phyloP scores from a whole-genome alignment of 2,329 filamentous ascomycete species.

The Nothophoma quercina region DNA sequence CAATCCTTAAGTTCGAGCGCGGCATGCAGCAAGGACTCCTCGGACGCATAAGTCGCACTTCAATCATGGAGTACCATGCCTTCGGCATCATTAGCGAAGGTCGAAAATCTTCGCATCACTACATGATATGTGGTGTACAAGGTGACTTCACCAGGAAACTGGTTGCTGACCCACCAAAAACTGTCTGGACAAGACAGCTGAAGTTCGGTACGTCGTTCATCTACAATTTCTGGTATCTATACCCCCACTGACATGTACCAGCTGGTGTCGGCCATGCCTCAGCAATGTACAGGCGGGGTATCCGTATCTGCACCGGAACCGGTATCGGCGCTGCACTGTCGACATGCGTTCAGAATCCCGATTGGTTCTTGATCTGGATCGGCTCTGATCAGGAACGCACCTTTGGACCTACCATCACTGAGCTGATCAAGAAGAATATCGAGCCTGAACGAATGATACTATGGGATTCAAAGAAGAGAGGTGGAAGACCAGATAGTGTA shows the following conservation, averaged over 20 bases:
- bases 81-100: constrained; percentile 49
- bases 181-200: constrained; percentile 45
- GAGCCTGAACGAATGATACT: constrained; percentile 48
- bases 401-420: constrained; percentile 44
- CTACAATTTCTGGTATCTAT: too few species aligned
- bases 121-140: constrained; percentile 49
- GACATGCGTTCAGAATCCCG: constrained; percentile 45
- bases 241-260: constrained; percentile 25
- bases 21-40: constrained; percentile 49
- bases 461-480: constrained; percentile 47
- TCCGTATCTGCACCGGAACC: constrained; percentile 47
- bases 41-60: constrained; percentile 46
- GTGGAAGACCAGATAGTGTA: constrained; percentile 44
- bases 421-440: constrained; percentile 43
- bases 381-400: constrained; percentile 47
- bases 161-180: constrained; percentile 43
- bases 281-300: constrained; percentile 47
- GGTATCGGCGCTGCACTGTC: constrained; percentile 47
- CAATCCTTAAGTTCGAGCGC: constrained; percentile 43
- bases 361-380: constrained; percentile 50
- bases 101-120: constrained; percentile 38
- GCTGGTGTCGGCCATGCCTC: constrained; percentile 46
- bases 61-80: constrained; percentile 49
- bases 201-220: constrained; percentile 41
- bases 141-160: constrained; percentile 47